Evolutionary conservation across 2,329 filamentous ascomycete genomes (phyloP).

Genomic region (Cyphellophora europaea): DNA sequence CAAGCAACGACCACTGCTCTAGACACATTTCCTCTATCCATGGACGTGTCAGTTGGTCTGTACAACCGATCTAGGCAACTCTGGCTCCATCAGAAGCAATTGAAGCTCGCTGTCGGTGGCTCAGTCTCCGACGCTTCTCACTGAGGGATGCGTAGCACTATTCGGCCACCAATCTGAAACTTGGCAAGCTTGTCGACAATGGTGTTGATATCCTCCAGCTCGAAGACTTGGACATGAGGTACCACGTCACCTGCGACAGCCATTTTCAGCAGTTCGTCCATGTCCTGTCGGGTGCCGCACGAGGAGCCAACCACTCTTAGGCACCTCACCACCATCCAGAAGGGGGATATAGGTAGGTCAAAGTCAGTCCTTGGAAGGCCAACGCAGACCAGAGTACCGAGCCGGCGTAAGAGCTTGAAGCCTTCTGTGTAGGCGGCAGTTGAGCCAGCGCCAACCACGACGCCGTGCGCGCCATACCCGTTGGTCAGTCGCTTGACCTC

Average conservation of each 20-base stretch:
- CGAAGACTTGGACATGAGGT: conserved; percentile 30
- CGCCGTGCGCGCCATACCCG: conserved; percentile 33
- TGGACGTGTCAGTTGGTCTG: no score
- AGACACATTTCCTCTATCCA: no score
- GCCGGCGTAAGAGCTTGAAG: conserved; percentile 32
- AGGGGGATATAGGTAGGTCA: conserved; percentile 35
- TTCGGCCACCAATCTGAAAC: conserved; percentile 34
- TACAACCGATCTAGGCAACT: no score
- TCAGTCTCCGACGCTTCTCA: no score
- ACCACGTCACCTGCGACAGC: conserved; percentile 32
- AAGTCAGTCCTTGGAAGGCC: conserved; percentile 35
- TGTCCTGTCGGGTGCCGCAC: conserved; percentile 34
- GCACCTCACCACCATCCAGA: conserved; percentile 38
- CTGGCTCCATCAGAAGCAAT: no score
- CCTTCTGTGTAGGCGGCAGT: conserved; percentile 30
- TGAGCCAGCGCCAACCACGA: conserved; percentile 37
- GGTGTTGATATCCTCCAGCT: conserved; percentile 31
- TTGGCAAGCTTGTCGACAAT: conserved; percentile 28
- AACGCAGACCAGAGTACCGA: conserved; percentile 39
- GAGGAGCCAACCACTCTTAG: conserved; percentile 38
- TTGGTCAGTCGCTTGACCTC: conserved; percentile 30
- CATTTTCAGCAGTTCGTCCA: conserved; percentile 36
- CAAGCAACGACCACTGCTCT: no score
- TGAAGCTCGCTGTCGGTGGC: no score
- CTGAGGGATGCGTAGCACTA: conserved; percentile 28